These are phyloP conservation scores for Trypethelium eluteriae DNA, from an alignment of 495 filamentous ascomycete genomes.

Conservation along the genomic window DNA sequence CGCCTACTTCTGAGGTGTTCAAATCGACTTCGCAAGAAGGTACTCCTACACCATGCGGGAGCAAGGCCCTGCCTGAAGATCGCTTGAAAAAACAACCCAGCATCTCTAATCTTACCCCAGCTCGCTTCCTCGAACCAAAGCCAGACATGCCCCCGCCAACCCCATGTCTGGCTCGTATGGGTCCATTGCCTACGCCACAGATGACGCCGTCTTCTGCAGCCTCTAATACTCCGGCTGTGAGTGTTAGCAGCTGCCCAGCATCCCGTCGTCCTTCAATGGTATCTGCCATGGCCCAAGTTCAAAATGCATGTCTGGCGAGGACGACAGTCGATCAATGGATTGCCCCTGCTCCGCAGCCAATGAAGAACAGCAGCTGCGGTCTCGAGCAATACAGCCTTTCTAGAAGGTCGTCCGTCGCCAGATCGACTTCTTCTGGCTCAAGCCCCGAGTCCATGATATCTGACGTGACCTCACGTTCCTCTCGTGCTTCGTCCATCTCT, in stretches of 20 bases:
- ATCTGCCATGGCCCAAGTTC: conserved; percentile 69
- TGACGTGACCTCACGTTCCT: conserved; percentile 56
- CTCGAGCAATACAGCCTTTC: conserved; percentile 30
- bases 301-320: conserved; percentile 57
- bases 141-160: conserved; percentile 32
- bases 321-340: conserved; percentile 43
- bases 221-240: conserved; percentile 85
- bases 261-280: conserved; percentile 60
- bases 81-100: conserved; percentile 4
- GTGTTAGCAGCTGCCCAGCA: conserved; percentile 44
- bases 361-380: background rate
- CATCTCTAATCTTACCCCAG: conserved; percentile 15
- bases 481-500: conserved; percentile 44
- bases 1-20: conserved; percentile 12
- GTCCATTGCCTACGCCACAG: conserved; percentile 68
- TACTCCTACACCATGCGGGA: conserved; percentile 31
- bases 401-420: conserved; percentile 53
- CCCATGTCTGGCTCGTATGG: conserved; percentile 48
- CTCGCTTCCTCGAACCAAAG: conserved; percentile 35
- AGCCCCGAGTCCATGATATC: conserved; percentile 90
- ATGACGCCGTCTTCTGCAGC: conserved; percentile 69
- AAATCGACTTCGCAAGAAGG: conserved; percentile 29
- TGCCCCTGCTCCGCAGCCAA: conserved; percentile 30
- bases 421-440: conserved; percentile 66
- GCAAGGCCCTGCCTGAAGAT: conserved; percentile 17